phyloP scores from a whole-genome alignment of 306 rosid species.

The Malus orientalis region DNA sequence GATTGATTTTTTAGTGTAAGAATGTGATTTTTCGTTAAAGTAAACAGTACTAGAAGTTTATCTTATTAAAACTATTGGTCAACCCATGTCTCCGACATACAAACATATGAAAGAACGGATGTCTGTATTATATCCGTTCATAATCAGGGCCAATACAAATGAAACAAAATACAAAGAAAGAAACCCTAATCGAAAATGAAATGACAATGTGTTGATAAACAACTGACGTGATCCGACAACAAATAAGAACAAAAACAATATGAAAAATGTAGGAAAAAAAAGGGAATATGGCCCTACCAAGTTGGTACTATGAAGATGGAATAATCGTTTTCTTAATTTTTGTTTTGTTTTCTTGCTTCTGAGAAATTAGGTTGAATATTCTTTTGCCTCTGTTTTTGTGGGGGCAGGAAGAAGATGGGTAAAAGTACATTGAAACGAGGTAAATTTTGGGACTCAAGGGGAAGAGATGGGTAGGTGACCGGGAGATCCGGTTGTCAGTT shows the following conservation, averaged over 20 bases:
- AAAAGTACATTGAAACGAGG: neutral
- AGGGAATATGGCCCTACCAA: neutral
- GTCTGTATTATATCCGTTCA: too few species aligned
- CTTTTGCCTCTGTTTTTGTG: neutral
- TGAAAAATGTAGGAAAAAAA: neutral
- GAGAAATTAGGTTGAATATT: neutral
- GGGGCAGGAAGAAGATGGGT: neutral
- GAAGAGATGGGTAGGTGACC: neutral
- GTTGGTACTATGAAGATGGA: neutral
- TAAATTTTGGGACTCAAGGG: neutral
- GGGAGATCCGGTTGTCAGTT: conserved; percentile 17
- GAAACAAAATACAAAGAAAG: too few species aligned
- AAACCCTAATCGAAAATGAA: too few species aligned
- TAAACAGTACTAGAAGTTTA: too few species aligned
- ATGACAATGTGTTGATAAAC: neutral
- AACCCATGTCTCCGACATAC: neutral
- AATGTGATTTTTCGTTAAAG: too few species aligned
- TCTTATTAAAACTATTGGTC: neutral
- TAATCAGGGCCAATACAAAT: too few species aligned
- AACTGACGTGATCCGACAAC: neutral
- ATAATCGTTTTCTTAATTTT: neutral
- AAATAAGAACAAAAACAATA: neutral
- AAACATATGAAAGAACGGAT: too few species aligned
- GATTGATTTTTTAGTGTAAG: too few species aligned
- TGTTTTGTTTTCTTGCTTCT: neutral